Base-by-base conservation (phyloP, 2,329 filamentous ascomycete genomes). In the Penicillium thymicola region DNA sequence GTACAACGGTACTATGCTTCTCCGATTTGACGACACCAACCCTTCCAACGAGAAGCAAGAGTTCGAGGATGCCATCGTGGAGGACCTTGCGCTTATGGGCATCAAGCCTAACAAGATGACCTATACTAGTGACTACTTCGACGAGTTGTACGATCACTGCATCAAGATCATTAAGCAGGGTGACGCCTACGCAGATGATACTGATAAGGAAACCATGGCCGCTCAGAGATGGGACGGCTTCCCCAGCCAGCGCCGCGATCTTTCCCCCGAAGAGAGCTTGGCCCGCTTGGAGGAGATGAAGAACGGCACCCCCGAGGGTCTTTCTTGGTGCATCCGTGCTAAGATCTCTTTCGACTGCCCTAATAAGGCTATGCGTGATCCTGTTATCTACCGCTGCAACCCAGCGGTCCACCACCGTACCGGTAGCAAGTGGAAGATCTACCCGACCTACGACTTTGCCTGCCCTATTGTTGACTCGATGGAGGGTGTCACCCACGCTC, bases 351-450 rank as follows among this genome's bases (percentile, higher is more conserved):
- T 89, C 65, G 90, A 96, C 74, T 89, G 94, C 77, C 89, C 89
- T 63, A 97, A 99, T 81, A 96, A 96, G 77, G 91, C 94, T 51
- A 87, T 97, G 84, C 85, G 94, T 63, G 94, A 99, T 74, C 94
- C 94, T 13, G 92, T 97, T 75, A 95, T 99, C 74, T 97, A 97
- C 82, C 88, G 94, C 64, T 97, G 92, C 84, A 96, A 96, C 69
- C 81, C 84, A 6, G 71, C 81, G 47, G 73, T 79, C 11, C 85
- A 87, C 67, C 85, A 85, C 72, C 82, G 85, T 52, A 87, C 85
- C 6, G 84, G 84, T n/a, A 73, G 72, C 47, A 82, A 80, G 59
- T 87, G 85, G 83, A 87, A 86, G 72, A 82, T 85, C 65, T 87
- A 87, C 71, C 85, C 85, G 1, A 87, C 84, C 21, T 87, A 87